Base-by-base conservation (phyloP, 352 stramenopile species). In the Pythium rishiriense region DNA sequence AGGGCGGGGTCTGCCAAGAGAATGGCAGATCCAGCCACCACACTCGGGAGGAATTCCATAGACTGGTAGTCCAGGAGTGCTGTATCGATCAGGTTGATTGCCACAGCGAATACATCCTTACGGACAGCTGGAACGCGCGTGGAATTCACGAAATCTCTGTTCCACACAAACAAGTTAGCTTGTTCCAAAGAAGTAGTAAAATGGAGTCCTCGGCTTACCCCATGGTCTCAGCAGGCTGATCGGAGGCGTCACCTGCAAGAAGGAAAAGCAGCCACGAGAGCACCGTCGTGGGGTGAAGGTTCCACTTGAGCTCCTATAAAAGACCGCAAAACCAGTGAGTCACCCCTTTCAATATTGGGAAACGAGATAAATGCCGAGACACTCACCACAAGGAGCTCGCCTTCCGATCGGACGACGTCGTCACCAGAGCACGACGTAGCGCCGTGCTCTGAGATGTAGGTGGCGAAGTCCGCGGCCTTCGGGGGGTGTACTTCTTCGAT, bases 401-500 rank as follows among this genome's bases (percentile, higher is more conserved):
- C 72, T 70, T 93, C 84, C 31, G 83, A 75, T 19, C 70, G 75
- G 14, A 86, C 74, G 46, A 93, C 65, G 48, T 90, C 81, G 28
- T 90, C 75, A 0, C 62, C 61, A 19, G 76, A 68, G 57, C 81
- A 67, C 41, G 73, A 68, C 15, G 81, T 70, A 10, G 55, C 72
- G 14, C 81, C 79, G 28, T 76, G 68, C 24, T 89, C 72, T 17
- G 79, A 75, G 51, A 89, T 70, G 65, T 77, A 91, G 24, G 74
- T 67, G 7, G 78, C 81, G n/a, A 93, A 69, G 28, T 93, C 84
- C 6, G 75, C 76, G 0, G 79, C 79, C 63, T 93, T 93, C 25
- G 84, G 84, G 22, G 84, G 84, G 43, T 91, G 81, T 14, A 93
- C 82, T 53, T 93, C 84, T 64, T 93, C 84, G 56, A 93, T 93